A percentile compares a stretch with the other conserved stretches of the same genome.
These are phyloP conservation scores for Cystoderma amianthinum DNA, from an alignment of 768 basidiomycete genomes.

Conservation along the genomic window DNA sequence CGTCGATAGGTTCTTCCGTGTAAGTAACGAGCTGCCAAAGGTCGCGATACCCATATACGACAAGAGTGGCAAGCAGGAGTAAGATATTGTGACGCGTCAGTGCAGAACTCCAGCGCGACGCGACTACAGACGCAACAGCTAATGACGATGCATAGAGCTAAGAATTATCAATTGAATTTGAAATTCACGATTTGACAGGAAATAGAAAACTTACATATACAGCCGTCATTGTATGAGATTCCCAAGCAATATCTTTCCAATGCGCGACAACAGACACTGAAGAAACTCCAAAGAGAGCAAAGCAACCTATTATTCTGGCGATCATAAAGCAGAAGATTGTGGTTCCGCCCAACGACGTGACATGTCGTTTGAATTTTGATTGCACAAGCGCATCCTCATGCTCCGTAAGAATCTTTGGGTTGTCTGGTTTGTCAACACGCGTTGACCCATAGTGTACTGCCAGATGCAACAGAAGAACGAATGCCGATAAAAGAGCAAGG, in stretches of 20 bases:
- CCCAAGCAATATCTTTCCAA: not conserved
- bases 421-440: too few species aligned
- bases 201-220: constrained; percentile 18
- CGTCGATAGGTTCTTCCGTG: constrained; percentile 41
- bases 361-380: too few species aligned
- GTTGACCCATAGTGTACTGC: too few species aligned
- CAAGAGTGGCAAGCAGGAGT: constrained; percentile 37
- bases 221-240: constrained; percentile 3
- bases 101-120: constrained; percentile 26
- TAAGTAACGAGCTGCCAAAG: constrained; percentile 55
- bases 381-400: too few species aligned
- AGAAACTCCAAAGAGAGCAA: not conserved
- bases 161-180: not conserved
- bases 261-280: not conserved
- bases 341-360: too few species aligned
- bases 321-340: not conserved
- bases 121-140: constrained; percentile 30
- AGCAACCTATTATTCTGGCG: not conserved
- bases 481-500: too few species aligned
- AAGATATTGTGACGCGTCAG: constrained; percentile 38
- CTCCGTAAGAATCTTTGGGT: too few species aligned
- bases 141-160: constrained; percentile 40
- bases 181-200: not conserved
- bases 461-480: too few species aligned
- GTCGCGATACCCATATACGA: constrained; percentile 50